These are phyloP conservation scores for Cryptomeria japonica DNA, from an alignment of 75 land plant genomes.

Conservation along the genomic window DNA sequence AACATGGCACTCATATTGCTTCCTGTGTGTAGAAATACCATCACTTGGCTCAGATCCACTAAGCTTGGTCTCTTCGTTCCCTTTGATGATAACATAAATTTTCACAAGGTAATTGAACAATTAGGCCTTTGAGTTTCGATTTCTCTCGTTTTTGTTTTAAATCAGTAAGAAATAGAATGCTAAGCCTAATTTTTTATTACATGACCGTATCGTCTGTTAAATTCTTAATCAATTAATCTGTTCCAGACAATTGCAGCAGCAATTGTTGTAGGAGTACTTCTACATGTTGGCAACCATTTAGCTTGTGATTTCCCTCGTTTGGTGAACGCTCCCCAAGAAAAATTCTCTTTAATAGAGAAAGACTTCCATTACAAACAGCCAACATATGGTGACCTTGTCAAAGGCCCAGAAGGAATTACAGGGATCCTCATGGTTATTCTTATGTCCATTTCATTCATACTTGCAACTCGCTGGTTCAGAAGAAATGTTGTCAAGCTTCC, in stretches of 20 bases:
- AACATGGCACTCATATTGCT: constrained; percentile 92
- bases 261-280: constrained; percentile 32
- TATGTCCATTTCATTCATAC: constrained; percentile 70
- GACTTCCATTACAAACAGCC: constrained; percentile 68
- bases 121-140: background rate
- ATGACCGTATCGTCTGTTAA: background rate
- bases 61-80: constrained; percentile 44
- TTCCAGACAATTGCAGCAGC: constrained; percentile 27
- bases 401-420: constrained; percentile 55
- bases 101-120: constrained; percentile 59
- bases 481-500: constrained; percentile 77
- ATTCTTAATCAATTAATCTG: background rate
- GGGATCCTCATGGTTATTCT: constrained; percentile 80
- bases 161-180: background rate
- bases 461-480: constrained; percentile 73
- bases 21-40: constrained; percentile 86
- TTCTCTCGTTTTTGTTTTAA: background rate
- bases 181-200: background rate
- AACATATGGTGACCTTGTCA: constrained; percentile 48
- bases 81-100: constrained; percentile 81
- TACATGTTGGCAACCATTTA: constrained; percentile 78
- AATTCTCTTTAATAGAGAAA: constrained; percentile 33
- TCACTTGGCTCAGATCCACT: constrained; percentile 80
- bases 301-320: constrained; percentile 83
- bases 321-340: constrained; percentile 19